Evolutionary conservation across 2,329 filamentous ascomycete species (phyloP), one percentile per base, ranked within the genome.

Genomic region (Venturia asperata): DNA sequence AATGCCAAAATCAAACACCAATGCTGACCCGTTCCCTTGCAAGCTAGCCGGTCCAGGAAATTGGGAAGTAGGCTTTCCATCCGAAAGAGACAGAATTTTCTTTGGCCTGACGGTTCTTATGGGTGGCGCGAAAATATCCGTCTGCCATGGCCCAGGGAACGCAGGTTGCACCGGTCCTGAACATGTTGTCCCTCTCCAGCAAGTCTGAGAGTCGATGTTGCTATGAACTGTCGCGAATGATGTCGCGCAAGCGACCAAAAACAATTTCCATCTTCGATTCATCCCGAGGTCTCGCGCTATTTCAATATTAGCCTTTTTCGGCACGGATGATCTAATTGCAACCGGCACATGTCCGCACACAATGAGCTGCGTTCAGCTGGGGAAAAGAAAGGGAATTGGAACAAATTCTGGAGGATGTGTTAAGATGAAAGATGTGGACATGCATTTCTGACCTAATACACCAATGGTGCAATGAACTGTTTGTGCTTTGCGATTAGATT

Each of bases 1-100:
- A 30, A 79, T 75, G 4, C 83, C 83, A 70, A 86, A 86, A 71
- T 86, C 84, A 65, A 84, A 83, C 1, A 85, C 79, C 1, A 83
- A 71, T n/a, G 77, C 75, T 3, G 81, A 82, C 13, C 80, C 81
- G 69, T 85, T 83, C 13, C 77, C 76, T 10, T 68, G 67, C 5
- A 82, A 70, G 1, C 68, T 70, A 2, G 71, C 70, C 17, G 67
- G 55, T 55, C 72, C 69, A 6, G 72, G 65, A 70, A 76, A 75
- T 49, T 67, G 39, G 5, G 71, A 71, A 70, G 75, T 74, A 64
- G 66, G 66, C 45, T 67, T 72, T 60, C 69, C 75, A 64, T 70
- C 76, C 4, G 69, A 70, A 1, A 74, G 70, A 3, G 75, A 75
- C 4, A 82, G 75, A 24, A 80, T 74, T 19, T 73, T 77, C 55